Conservation (phyloP, 2,329 filamentous ascomycete genomes). For the Biscogniauxia mediterranea region DNA sequence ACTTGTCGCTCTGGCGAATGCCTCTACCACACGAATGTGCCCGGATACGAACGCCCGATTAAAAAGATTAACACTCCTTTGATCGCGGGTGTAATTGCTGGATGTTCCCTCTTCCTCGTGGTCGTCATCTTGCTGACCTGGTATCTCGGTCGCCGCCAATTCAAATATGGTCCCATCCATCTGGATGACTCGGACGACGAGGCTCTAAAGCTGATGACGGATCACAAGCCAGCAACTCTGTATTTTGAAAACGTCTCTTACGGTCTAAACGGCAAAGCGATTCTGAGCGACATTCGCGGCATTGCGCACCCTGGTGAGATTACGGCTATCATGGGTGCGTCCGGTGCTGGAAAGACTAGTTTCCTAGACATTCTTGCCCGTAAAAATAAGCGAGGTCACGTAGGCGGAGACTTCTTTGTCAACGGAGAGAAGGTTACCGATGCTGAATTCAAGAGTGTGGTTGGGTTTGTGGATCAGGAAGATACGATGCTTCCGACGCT, state of each 20-base stretch:
- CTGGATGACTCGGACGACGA: slow-evolving; percentile 91
- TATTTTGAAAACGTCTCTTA: slow-evolving; percentile 90
- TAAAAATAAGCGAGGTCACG: slow-evolving; percentile 88
- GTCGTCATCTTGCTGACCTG: slow-evolving; percentile 78
- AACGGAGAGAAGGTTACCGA: slow-evolving; percentile 90
- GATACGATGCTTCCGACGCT: slow-evolving; percentile 95
- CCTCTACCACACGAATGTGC: slow-evolving; percentile 87
- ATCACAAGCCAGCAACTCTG: slow-evolving; percentile 87
- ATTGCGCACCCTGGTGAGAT: slow-evolving; percentile 93
- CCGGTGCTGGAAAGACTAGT: slow-evolving; percentile 94
- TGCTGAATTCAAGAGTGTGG: slow-evolving; percentile 82
- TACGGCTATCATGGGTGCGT: slow-evolving; percentile 97
- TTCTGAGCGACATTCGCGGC: slow-evolving; percentile 76
- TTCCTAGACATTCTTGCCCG: slow-evolving; percentile 94
- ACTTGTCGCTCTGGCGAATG: slow-evolving; percentile 87
- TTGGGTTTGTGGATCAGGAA: slow-evolving; percentile 97
- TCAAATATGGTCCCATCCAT: slow-evolving; percentile 69
- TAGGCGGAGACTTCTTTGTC: slow-evolving; percentile 81
- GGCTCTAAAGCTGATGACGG: slow-evolving; percentile 77
- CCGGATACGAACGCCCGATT: slow-evolving; percentile 82
- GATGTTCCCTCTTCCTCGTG: slow-evolving; percentile 83
- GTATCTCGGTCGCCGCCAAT: slow-evolving; percentile 78
- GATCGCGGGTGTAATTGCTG: slow-evolving; percentile 90
- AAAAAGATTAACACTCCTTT: slow-evolving; percentile 97
- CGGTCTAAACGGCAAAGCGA: slow-evolving; percentile 80